Percentiles rank a stretch among this genome's conserved stretches.
Evolutionary conservation across 108 stramenopile genomes (phyloP).

Genomic region (Fragilariopsis cylindrus): DNA sequence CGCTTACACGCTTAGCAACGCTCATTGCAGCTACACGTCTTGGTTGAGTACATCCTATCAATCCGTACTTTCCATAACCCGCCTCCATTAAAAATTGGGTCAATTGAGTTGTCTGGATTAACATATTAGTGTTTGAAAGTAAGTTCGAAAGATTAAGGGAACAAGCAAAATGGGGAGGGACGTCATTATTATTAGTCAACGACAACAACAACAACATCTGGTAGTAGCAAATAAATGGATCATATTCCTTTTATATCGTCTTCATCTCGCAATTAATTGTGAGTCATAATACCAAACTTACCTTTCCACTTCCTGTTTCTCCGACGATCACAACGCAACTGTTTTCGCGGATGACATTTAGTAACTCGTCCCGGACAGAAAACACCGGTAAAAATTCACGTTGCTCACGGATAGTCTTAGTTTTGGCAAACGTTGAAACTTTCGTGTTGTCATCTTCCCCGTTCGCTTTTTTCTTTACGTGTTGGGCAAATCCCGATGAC

Average conservation of each 20-base stretch:
- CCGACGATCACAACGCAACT: conserved; percentile 90
- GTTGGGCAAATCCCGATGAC: conserved; percentile 82
- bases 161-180: too few species aligned
- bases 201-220: neutral
- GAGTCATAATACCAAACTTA: neutral
- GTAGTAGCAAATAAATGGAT: too few species aligned
- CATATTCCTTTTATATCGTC: neutral
- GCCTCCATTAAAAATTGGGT: conserved; percentile 98
- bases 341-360: conserved; percentile 92
- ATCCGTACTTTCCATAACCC: conserved; percentile 89
- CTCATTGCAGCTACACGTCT: conserved; percentile 99
- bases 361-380: conserved; percentile 90
- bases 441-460: conserved; percentile 19
- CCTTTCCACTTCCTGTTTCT: conserved; percentile 84
- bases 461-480: conserved; percentile 66
- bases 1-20: conserved; percentile 97
- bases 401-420: conserved; percentile 91
- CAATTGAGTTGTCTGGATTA: conserved; percentile 93
- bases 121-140: neutral
- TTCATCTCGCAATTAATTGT: neutral
- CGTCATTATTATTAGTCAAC: neutral
- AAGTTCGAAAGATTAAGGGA: neutral
- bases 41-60: conserved; percentile 97
- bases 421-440: conserved; percentile 81
- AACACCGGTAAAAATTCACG: conserved; percentile 94